Conservation (phyloP, 1,284 basidiomycete species). For the Cryptococcus sp. region DNA sequence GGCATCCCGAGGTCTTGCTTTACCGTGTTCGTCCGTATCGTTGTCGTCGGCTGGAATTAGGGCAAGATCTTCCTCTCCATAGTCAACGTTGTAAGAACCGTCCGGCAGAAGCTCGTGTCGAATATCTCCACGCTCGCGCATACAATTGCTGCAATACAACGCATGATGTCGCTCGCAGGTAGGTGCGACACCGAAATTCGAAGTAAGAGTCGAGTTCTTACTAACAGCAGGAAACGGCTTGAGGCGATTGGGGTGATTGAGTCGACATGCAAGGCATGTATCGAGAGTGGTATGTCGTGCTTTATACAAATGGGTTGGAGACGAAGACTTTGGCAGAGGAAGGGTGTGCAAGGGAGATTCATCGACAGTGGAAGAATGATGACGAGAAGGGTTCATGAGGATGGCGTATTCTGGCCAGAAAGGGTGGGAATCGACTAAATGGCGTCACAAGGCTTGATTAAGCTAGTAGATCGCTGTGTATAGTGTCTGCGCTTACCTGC, state of each 20-base stretch:
- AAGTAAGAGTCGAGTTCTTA: conserved; percentile 14
- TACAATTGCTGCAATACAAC: conserved; percentile 14
- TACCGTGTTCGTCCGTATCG: conserved; percentile 21
- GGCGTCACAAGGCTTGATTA: conserved; percentile 1
- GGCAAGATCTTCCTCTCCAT: background rate
- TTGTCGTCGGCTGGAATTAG: background rate
- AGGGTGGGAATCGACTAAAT: conserved; percentile 31
- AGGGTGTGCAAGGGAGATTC: conserved; percentile 12
- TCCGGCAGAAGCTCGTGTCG: conserved; percentile 1
- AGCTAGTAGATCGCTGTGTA: background rate
- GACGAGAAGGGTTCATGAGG: conserved; percentile 15
- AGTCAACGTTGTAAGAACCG: background rate
- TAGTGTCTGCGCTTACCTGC: conserved; percentile 23
- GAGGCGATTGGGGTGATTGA: conserved; percentile 17
- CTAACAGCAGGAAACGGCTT: conserved; percentile 16
- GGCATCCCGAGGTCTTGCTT: background rate
- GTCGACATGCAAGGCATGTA: conserved; percentile 19
- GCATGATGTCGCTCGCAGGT: conserved; percentile 25
- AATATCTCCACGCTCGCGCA: conserved; percentile 17
- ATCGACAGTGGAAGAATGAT: conserved; percentile 12
- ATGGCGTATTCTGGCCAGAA: conserved; percentile 31
- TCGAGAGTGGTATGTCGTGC: conserved; percentile 14
- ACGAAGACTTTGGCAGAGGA: conserved; percentile 13
- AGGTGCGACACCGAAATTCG: conserved; percentile 18
- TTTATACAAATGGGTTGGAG: conserved; percentile 19